A percentile compares a stretch with the other conserved stretches of the same genome.
These are phyloP conservation scores for Backusella mclennaniae DNA, from an alignment of 192 early-diverging fungal species.

Conservation along the genomic window DNA sequence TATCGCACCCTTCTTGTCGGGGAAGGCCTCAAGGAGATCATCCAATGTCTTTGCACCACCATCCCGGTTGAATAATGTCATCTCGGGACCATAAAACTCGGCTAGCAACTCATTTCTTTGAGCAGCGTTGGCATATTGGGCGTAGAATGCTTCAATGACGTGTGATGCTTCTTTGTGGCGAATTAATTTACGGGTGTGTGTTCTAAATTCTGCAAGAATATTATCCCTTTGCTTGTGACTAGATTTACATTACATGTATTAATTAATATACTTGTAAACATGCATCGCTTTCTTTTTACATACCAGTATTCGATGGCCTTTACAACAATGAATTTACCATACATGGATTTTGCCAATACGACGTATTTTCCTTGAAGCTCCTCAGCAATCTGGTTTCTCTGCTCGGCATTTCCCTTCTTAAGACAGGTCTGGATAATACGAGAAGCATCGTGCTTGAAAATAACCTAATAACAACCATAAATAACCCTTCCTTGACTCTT, in stretches of 20 bases:
- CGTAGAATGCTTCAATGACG: slow-evolving; percentile 85
- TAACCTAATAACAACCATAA: slow-evolving; percentile 42
- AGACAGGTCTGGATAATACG: slow-evolving; percentile 88
- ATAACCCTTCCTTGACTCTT: background rate
- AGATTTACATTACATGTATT: background rate
- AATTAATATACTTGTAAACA: no score
- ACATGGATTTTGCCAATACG: slow-evolving; percentile 72
- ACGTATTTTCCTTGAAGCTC: slow-evolving; percentile 80
- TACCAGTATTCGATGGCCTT: slow-evolving; percentile 86
- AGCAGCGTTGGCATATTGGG: slow-evolving; percentile 71
- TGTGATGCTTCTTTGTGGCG: slow-evolving; percentile 85
- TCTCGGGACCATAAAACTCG: slow-evolving; percentile 95
- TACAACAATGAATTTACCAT: slow-evolving; percentile 87
- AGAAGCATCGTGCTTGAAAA: slow-evolving; percentile 95
- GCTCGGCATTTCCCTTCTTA: slow-evolving; percentile 81
- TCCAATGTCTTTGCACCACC: slow-evolving; percentile 46
- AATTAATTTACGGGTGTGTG: slow-evolving; percentile 79
- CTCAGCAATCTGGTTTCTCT: slow-evolving; percentile 74
- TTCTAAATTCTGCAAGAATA: slow-evolving; percentile 80
- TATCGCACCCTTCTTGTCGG: slow-evolving; percentile 68
- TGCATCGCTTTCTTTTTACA: background rate
- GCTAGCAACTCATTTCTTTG: slow-evolving; percentile 75
- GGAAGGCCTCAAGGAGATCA: slow-evolving; percentile 59
- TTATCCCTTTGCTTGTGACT: slow-evolving; percentile 61
- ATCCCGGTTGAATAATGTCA: slow-evolving; percentile 75